Conservation (phyloP, 768 basidiomycete genomes). For the Tulasnella calospora region DNA sequence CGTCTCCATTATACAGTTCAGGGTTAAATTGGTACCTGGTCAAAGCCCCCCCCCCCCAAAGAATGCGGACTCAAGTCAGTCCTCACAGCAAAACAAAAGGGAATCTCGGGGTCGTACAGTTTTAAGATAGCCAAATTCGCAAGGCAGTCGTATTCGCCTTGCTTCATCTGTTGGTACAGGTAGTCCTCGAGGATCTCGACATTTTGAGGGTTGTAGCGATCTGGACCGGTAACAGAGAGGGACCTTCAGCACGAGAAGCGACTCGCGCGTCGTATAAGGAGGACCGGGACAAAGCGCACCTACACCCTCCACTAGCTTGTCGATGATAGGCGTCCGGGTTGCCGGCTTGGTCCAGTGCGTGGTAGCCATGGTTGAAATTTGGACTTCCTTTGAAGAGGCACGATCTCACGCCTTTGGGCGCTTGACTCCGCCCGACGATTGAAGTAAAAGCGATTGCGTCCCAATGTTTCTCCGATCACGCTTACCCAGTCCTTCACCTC, state of each 20-base stretch:
- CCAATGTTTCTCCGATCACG: neutral
- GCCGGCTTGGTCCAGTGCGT: constrained; percentile 68
- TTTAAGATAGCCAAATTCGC: constrained; percentile 94
- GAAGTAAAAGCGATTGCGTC: neutral
- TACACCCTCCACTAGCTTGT: constrained; percentile 85
- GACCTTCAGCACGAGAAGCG: constrained; percentile 16
- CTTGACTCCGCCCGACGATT: neutral
- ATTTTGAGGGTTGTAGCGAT: constrained; percentile 96
- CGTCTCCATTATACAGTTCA: constrained; percentile 85
- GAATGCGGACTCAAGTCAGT: constrained; percentile 13
- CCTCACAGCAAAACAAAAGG: neutral
- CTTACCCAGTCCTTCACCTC: too few relatives aligned
- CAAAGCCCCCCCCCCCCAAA: neutral
- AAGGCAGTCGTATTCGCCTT: constrained; percentile 87
- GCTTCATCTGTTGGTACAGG: constrained; percentile 87
- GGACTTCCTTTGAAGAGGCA: neutral
- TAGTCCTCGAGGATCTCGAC: constrained; percentile 93
- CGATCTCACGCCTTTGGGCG: neutral
- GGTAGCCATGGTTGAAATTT: constrained; percentile 36
- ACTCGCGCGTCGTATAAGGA: neutral
- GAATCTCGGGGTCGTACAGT: constrained; percentile 50
- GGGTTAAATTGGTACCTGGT: constrained; percentile 93
- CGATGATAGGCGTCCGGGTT: constrained; percentile 79
- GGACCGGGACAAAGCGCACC: constrained; percentile 47
- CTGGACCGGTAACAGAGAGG: constrained; percentile 40